Evolutionary conservation across 176 grass and related monocot species (phyloP), one percentile per base, ranked within the genome.

Genomic region (Oryza officinalis): DNA sequence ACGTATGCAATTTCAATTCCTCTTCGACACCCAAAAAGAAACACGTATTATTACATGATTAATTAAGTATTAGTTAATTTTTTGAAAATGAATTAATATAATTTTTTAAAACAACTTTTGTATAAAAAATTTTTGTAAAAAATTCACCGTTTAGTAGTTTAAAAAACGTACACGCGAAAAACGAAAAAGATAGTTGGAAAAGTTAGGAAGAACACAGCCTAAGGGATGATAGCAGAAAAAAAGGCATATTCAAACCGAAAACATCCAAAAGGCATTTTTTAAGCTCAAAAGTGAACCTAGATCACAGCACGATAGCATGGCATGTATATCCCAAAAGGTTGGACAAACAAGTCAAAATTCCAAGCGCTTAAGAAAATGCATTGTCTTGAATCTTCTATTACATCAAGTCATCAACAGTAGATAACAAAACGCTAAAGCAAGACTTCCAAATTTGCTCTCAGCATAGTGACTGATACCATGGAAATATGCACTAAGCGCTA

Each of bases 371-470:
- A 75, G 43, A 49, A 85, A 85, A 81, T 9, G 81, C 81, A 81
- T 69, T 41, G 68, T 91, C 77, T 73, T 0, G 9, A 85, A 85
- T 45, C 82, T 81, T 88, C 81, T 91, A 69, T 83, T 68, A 90
- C 71, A 86, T 71, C 17, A 83, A 79, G 74, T 83, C 84, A 90
- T 80, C 75, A 50, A 70, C 40, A 84, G 80, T 87, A 80, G 69
- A 87, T 75, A 44, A 80, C 80, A 87, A 90, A 52, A 76, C 38
- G 28, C 79, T 79, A 45, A 86, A 67, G 66, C 82, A 77, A 71
- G 66, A 73, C 63, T 40, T 75, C 72, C 77, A 72, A 71, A 69
- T 32, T 87, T 74, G 44, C 71, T 91, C 40, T 46, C 71, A 69
- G 74, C 49, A 23, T 25, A 61, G 22, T 11, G 57, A 23, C 57